Conservation (phyloP, 495 filamentous ascomycete genomes). For the Chlorociboria aeruginascens region DNA sequence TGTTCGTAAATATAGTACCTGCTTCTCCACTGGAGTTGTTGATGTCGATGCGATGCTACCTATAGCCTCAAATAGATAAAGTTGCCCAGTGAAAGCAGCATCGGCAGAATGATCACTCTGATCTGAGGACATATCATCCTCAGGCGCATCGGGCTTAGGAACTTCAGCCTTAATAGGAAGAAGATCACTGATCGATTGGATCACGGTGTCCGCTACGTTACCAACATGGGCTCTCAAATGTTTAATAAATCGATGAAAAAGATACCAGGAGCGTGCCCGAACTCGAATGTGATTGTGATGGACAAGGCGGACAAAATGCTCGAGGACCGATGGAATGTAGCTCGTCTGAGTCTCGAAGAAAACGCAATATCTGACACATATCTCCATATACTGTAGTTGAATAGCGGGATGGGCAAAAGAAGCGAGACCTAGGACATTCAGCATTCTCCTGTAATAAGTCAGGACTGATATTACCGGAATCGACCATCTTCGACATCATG, state of each 20-base stretch:
- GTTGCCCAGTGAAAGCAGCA: conserved; percentile 77
- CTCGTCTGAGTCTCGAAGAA: conserved; percentile 79
- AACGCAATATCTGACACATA: conserved; percentile 82
- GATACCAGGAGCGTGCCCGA: conserved; percentile 86
- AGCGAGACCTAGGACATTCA: conserved; percentile 50
- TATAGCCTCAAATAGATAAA: conserved; percentile 89
- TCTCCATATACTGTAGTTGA: conserved; percentile 95
- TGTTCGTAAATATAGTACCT: conserved; percentile 70
- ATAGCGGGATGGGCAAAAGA: conserved; percentile 82
- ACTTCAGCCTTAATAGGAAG: conserved; percentile 84
- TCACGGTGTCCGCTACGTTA: conserved; percentile 77
- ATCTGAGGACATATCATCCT: conserved; percentile 89
- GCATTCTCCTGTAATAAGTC: conserved; percentile 7
- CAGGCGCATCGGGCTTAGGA: conserved; percentile 49
- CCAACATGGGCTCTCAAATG: conserved; percentile 71
- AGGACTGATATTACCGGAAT: conserved; percentile 53
- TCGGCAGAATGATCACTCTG: conserved; percentile 80
- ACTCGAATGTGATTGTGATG: conserved; percentile 80
- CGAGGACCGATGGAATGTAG: conserved; percentile 73
- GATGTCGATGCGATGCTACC: conserved; percentile 76
- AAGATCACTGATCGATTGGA: conserved; percentile 79
- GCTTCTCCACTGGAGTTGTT: conserved; percentile 64
- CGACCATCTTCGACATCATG: conserved; percentile 92
- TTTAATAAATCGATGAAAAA: conserved; percentile 89
- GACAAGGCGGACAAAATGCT: conserved; percentile 80